Percentiles rank a stretch among this genome's conserved stretches.
Evolutionary conservation across 306 rosid species (phyloP).

Genomic region (Cicer cuneatum): DNA sequence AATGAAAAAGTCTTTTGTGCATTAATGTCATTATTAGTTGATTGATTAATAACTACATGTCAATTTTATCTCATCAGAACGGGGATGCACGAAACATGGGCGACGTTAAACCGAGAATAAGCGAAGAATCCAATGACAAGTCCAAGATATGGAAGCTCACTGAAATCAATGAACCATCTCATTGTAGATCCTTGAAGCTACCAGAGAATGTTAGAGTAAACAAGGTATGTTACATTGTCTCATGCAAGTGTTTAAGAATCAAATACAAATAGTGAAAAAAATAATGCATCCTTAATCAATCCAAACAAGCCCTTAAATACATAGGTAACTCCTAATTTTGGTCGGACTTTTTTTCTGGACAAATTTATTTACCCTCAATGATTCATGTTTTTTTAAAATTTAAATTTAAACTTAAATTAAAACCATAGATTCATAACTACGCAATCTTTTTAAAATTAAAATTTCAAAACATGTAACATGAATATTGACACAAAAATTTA

Average conservation of each 20-base stretch:
- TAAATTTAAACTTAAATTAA: no score
- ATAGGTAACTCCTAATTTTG: no score
- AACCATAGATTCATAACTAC: no score
- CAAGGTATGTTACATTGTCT: conserved; percentile 57
- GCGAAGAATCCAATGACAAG: conserved; percentile 95
- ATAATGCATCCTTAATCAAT: neutral
- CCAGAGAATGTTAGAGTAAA: conserved; percentile 81
- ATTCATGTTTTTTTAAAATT: no score
- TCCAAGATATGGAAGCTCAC: conserved; percentile 99
- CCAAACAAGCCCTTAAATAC: no score
- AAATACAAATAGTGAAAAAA: neutral
- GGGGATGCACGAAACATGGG: conserved; percentile 88
- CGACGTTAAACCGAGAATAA: conserved; percentile 93
- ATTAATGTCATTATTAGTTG: neutral
- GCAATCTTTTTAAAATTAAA: no score
- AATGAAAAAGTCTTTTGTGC: neutral
- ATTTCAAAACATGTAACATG: no score
- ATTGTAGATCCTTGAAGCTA: conserved; percentile 91
- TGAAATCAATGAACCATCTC: conserved; percentile 87
- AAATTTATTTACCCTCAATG: no score
- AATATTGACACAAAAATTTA: no score
- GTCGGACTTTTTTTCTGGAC: no score
- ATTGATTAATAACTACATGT: conserved; percentile 13
- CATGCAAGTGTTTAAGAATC: neutral
- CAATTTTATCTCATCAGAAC: conserved; percentile 61